A percentile compares a stretch with the other conserved stretches of the same genome.
phyloP scores from a whole-genome alignment of 2,329 filamentous ascomycete genomes.

The Colletotrichum sp. region DNA sequence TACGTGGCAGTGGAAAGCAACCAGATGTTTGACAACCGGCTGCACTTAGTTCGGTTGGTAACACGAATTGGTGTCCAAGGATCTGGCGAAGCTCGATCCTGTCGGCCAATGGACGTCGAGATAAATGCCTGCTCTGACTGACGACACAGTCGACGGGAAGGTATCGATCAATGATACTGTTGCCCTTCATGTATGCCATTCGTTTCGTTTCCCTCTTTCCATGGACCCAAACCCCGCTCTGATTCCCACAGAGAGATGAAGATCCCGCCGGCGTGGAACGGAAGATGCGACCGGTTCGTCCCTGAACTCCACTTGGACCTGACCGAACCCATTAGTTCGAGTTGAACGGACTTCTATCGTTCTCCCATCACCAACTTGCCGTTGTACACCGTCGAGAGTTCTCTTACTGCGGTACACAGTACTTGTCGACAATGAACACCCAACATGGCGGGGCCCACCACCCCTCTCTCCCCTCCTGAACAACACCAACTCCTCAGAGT shows the following conservation, averaged over 20 bases:
- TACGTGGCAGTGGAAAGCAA: not conserved
- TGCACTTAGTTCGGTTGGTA: not conserved
- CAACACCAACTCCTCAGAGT: conserved; percentile 2
- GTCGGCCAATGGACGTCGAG: not conserved
- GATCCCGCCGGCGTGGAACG: not conserved
- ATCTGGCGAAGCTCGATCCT: not conserved
- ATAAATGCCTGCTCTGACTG: not conserved
- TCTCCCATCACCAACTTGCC: not conserved
- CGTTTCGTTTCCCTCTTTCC: not conserved
- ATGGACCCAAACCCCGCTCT: not conserved
- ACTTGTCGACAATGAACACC: conserved; percentile 12
- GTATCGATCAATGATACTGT: not conserved
- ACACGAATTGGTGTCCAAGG: not conserved
- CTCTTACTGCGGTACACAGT: conserved; percentile 1
- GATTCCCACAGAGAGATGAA: not conserved
- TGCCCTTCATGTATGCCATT: not conserved
- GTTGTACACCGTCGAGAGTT: not conserved
- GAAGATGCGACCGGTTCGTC: not conserved
- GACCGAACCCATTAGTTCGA: not conserved
- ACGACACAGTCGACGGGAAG: not conserved
- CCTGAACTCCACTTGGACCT: not conserved
- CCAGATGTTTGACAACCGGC: not conserved
- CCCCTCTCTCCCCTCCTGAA: conserved; percentile 3
- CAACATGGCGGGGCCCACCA: conserved; percentile 4
- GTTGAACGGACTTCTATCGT: not conserved